phyloP scores from a whole-genome alignment of 495 filamentous ascomycete genomes.

The Neurospora africana region DNA sequence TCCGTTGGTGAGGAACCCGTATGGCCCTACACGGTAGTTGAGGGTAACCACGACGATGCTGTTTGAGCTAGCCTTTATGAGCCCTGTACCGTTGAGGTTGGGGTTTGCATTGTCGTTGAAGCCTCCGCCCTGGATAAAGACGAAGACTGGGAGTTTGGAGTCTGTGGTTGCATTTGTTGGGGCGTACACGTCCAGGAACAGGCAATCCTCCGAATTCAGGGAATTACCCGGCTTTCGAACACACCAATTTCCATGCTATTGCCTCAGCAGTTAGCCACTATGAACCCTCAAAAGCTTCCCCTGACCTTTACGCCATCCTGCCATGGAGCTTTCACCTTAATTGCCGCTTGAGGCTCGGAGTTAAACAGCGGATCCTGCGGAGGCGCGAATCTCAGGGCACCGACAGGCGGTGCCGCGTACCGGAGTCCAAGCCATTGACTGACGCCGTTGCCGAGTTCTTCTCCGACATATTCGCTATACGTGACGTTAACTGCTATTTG shows the following conservation, averaged over 20 bases:
- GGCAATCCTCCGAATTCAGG: constrained; percentile 51
- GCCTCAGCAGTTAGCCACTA: constrained; percentile 18
- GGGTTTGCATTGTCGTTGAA: constrained; percentile 50
- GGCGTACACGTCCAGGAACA: constrained; percentile 60
- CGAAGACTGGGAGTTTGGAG: constrained; percentile 50
- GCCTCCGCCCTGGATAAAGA: constrained; percentile 63
- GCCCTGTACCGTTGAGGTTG: constrained; percentile 50
- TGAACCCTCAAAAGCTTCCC: background rate
- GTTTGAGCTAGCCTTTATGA: constrained; percentile 46
- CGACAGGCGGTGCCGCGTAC: constrained; percentile 32
- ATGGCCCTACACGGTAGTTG: constrained; percentile 61
- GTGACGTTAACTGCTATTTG: constrained; percentile 22
- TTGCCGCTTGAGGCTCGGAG: constrained; percentile 16
- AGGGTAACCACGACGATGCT: constrained; percentile 59
- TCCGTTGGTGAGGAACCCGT: constrained; percentile 54
- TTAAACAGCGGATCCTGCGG: constrained; percentile 23
- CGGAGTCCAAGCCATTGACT: constrained; percentile 33
- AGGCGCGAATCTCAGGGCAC: constrained; percentile 23
- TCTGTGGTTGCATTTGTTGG: constrained; percentile 39
- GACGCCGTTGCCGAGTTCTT: constrained; percentile 18
- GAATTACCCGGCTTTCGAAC: constrained; percentile 35
- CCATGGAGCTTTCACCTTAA: constrained; percentile 12
- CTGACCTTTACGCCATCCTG: background rate
- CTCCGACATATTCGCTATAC: constrained; percentile 28
- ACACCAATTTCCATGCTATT: constrained; percentile 33